Evolutionary conservation across 495 filamentous ascomycete species (phyloP), one percentile per base, ranked within the genome.

Genomic region (Xylaria venustula): DNA sequence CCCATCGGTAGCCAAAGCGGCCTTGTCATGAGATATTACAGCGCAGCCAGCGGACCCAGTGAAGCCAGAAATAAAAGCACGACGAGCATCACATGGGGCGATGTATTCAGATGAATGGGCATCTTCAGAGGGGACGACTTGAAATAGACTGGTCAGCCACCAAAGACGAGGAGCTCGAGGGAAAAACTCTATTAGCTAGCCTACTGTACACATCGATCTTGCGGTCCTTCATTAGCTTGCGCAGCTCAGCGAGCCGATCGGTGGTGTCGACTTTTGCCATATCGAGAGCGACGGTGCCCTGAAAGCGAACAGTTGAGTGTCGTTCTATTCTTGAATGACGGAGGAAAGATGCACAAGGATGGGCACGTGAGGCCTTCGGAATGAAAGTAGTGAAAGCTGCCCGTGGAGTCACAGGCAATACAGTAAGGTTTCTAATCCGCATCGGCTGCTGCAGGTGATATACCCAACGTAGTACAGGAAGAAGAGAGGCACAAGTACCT

Each of bases 61-160:
- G 74, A 99, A 99, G 40, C 95, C 95, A 45, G 87, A 93, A 62
- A 98, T 96, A 63, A 89, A 97, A 70, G 87, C 90, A 84, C 95
- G 86, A 57, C 95, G 88, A 62, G 83, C 93, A 79, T 99, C 95
- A 72, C 90, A 94, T 1, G 87, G 87, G 47, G 94, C 95, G 73
- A 97, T 97, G 75, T 98, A 99, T 79, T 99, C 95, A 65, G 93
- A 97, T 67, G 93, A 88, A 72, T 99, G 95, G 73, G 89, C 92
- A 76, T 99, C 95, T 84, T 98, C 94, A 40, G 93, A 97, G 9
- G 95, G 95, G 19, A 98, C 85, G 71, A 99, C 94, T 99, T 60
- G 34, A 60, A 51, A 17, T 17, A 53, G 22, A 50, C 58, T 37
- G 8, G 61, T 71, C 42, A 71, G 64, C 36, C 48, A 46, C 22